These are phyloP conservation scores for Trichoderma koningiopsis DNA, from an alignment of 2,329 filamentous ascomycete species.

Conservation along the genomic window DNA sequence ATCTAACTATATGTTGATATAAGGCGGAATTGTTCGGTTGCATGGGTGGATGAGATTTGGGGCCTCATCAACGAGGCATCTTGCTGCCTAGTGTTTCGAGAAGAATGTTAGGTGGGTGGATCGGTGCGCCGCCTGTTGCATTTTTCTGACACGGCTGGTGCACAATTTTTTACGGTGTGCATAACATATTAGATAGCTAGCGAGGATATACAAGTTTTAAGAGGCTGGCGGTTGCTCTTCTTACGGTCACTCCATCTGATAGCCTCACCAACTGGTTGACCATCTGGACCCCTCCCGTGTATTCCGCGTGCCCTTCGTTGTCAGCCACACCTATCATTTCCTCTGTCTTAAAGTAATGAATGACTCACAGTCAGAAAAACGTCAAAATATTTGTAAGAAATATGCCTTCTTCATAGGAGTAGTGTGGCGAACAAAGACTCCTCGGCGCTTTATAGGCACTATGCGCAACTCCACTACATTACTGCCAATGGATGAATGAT, in stretches of 20 bases:
- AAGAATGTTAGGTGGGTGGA: neutral
- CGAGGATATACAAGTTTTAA: conserved; percentile 6
- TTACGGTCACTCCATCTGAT: neutral
- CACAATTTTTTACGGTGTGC: neutral
- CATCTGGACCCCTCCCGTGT: neutral
- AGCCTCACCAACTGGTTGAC: neutral
- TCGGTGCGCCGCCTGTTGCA: neutral
- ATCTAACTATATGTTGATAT: conserved; percentile 45
- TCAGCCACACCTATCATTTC: neutral
- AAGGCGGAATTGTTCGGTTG: neutral
- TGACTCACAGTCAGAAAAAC: neutral
- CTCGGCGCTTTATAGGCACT: neutral
- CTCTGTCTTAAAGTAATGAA: neutral
- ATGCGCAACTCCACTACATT: neutral
- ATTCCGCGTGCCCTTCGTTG: neutral
- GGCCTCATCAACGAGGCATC: neutral
- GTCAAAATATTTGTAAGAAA: neutral
- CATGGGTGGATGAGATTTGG: neutral
- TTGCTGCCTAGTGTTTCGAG: neutral
- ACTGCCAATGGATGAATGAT: neutral
- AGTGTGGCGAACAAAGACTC: neutral
- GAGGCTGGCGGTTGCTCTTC: neutral
- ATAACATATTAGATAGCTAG: conserved; percentile 9
- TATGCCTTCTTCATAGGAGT: too few relatives aligned
- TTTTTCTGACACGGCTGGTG: neutral